Conservation (phyloP, 768 basidiomycete genomes). For the Psilocybe cyanescens region DNA sequence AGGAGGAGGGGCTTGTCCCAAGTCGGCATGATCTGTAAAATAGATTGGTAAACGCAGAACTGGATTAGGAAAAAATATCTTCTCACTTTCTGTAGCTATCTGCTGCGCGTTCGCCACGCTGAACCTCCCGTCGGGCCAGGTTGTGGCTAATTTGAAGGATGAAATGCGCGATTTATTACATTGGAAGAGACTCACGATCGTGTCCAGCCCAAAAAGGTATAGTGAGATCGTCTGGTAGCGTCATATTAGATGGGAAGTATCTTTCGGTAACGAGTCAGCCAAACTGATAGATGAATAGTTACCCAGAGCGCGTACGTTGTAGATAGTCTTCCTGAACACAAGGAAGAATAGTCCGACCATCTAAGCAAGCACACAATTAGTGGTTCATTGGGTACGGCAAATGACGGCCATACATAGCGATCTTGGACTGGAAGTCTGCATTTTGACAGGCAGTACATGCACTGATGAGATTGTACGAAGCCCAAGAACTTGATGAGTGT, state of each 20-base stretch:
- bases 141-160: constrained; percentile 31
- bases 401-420: too few relatives aligned
- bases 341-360: constrained; percentile 11
- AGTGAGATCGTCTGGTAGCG: too few relatives aligned
- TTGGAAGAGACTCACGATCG: constrained; percentile 37
- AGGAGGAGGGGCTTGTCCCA: constrained; percentile 12
- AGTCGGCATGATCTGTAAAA: constrained; percentile 33
- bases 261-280: too few relatives aligned
- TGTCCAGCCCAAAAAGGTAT: constrained; percentile 27
- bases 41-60: background rate
- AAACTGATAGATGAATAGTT: background rate
- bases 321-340: constrained; percentile 4
- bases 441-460: too few relatives aligned
- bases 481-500: too few relatives aligned
- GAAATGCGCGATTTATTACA: too few relatives aligned
- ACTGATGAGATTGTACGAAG: too few relatives aligned
- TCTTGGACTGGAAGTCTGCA: too few relatives aligned
- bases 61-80: background rate
- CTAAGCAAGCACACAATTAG: constrained; percentile 2
- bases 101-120: constrained; percentile 31
- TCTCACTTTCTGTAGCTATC: constrained; percentile 30
- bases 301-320: constrained; percentile 8
- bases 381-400: background rate
- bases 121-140: constrained; percentile 22
- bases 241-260: too few relatives aligned